Evolutionary conservation across 108 stramenopile species (phyloP), one percentile per base, ranked within the genome.

Genomic region (Skeletonema potamos): DNA sequence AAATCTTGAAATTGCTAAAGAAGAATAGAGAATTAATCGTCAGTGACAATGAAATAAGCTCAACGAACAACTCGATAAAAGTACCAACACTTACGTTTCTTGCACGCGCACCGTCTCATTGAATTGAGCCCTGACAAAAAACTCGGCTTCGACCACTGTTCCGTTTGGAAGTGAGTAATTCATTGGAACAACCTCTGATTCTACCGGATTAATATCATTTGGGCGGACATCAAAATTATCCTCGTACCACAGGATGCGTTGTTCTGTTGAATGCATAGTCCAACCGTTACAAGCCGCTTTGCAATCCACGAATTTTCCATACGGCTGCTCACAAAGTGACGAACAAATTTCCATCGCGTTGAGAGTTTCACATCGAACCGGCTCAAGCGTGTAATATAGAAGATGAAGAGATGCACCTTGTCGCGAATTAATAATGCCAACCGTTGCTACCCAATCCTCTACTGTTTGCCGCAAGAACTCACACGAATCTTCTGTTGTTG

Each of bases 291-390:
- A 22, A 9, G 6, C 1, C 9, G 18, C 22, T 8, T 51, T 20
- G 22, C 48, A 51, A 0, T 51, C 8, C 22, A 51, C 0, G 3
- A 24, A 7, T 24, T 24, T 22, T 6, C 2, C 4, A 22, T 22
- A 8, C 20, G 18, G 22, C 0, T 51, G 22, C 0, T 51, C 22
- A 22, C 48, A 51, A 51, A 22, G 22, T 6, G 4, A 8, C 48
- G 6, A 51, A 51, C 39, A 41, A 41, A 41, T n/a, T 15, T 41
- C 3, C 39, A 15, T 41, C 39, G 3, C n/a, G 15, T 41, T 15
- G 15, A 88, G 88, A 41, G 79, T 89, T 27, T 70, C 74, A 54
- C 92, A 91, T 13, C 88, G 85, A 15, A 70, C 69, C 2, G 92
- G 89, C 15, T 84, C 70, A 27, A 93, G 51, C 27, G 84, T 79